Percentiles rank a stretch among this genome's conserved stretches.
These are phyloP conservation scores for Lactifluus subvellereus DNA, from an alignment of 768 basidiomycete species.

Conservation along the genomic window DNA sequence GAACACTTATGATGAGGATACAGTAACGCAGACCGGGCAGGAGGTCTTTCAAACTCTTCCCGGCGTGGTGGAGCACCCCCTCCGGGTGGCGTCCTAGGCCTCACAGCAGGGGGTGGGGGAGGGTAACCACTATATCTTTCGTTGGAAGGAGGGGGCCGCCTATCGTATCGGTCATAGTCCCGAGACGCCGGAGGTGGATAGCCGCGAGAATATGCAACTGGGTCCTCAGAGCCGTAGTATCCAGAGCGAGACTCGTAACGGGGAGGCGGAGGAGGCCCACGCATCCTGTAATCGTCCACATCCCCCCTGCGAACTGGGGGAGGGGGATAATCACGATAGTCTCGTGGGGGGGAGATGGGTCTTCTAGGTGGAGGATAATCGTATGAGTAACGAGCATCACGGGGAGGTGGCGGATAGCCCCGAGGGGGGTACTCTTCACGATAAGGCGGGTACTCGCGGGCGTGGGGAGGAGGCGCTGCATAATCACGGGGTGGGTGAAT, in stretches of 20 bases:
- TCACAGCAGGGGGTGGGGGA: constrained; percentile 36
- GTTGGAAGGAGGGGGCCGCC: constrained; percentile 41
- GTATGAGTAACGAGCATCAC: constrained; percentile 58
- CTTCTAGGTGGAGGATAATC: constrained; percentile 46
- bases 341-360: constrained; percentile 56
- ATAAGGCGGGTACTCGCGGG: constrained; percentile 37
- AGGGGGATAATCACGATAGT: constrained; percentile 58
- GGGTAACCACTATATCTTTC: constrained; percentile 40
- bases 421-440: constrained; percentile 52
- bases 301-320: constrained; percentile 50
- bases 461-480: constrained; percentile 35
- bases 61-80: constrained; percentile 18
- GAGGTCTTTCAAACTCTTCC: constrained; percentile 33
- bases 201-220: constrained; percentile 45
- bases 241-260: constrained; percentile 47
- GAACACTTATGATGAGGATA: neutral
- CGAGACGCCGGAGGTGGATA: constrained; percentile 46
- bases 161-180: constrained; percentile 51
- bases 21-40: constrained; percentile 14
- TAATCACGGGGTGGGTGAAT: constrained; percentile 51
- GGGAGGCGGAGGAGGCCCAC: constrained; percentile 50
- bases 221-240: constrained; percentile 41
- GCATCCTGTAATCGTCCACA: constrained; percentile 61
- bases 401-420: constrained; percentile 38
- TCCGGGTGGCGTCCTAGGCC: constrained; percentile 27